Percentiles rank a stretch among this genome's conserved stretches.
Conservation (phyloP, 2,329 filamentous ascomycete species). For the Calonectria pseudoturangicola region DNA sequence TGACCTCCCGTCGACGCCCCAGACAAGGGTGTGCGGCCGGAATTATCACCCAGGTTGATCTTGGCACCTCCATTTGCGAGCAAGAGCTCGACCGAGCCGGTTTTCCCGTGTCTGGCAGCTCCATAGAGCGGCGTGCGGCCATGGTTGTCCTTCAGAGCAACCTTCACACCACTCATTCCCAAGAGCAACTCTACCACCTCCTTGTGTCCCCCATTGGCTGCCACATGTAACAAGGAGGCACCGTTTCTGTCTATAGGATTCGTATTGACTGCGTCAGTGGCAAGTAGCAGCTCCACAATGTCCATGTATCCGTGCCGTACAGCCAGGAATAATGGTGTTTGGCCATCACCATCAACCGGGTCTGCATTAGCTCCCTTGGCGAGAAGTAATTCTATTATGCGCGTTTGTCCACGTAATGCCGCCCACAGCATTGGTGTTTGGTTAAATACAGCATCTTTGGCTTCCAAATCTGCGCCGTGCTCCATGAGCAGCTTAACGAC, state of each 20-base stretch:
- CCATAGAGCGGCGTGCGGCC: slow-evolving; percentile 2
- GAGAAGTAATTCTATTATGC: not conserved
- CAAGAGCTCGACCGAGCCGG: not conserved
- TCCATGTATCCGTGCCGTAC: slow-evolving; percentile 2
- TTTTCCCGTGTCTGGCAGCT: not conserved
- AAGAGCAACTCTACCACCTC: not conserved
- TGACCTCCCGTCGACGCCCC: not conserved
- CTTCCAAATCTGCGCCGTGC: not conserved
- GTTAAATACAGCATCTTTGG: not conserved
- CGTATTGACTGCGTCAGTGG: not conserved
- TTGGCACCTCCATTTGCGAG: not conserved
- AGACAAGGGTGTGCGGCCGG: not conserved
- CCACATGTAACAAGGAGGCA: not conserved
- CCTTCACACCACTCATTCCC: not conserved
- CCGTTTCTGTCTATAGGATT: not conserved
- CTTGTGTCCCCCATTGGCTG: not conserved
- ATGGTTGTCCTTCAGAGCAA: not conserved
- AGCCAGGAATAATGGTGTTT: slow-evolving; percentile 3
- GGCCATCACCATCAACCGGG: not conserved
- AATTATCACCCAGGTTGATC: slow-evolving; percentile 1
- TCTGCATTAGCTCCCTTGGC: not conserved
- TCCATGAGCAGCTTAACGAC: slow-evolving; percentile 4
- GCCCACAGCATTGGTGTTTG: slow-evolving; percentile 8
- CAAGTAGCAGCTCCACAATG: slow-evolving; percentile 1
- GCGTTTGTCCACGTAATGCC: not conserved